Evolutionary conservation across 768 basidiomycete genomes (phyloP).

Genomic region (Clitopilus passeckerianus): DNA sequence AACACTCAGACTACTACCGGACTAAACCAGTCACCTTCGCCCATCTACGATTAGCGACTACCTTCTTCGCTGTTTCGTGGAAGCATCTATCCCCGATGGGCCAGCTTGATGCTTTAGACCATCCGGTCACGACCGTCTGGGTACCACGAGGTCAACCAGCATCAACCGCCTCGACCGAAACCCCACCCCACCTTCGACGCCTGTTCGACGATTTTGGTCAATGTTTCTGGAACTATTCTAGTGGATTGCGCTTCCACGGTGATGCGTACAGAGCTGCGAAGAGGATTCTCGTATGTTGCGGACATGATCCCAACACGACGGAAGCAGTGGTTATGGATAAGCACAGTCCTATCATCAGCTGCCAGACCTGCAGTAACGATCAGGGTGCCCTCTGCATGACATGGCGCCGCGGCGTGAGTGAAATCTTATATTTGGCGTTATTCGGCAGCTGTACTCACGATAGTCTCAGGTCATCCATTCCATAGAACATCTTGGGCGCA

Average conservation of each 20-base stretch:
- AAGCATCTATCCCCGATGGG: conserved; percentile 10
- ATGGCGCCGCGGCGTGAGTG: conserved; percentile 13
- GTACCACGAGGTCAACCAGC: conserved; percentile 6
- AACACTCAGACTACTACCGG: conserved; percentile 5
- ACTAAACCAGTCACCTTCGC: background rate
- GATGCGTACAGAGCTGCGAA: conserved; percentile 12
- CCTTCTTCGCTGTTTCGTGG: conserved; percentile 14
- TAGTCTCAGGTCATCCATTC: background rate
- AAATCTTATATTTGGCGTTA: background rate
- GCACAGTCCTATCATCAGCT: conserved; percentile 18
- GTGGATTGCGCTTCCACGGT: conserved; percentile 13
- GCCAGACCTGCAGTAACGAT: conserved; percentile 12
- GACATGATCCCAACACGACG: conserved; percentile 17
- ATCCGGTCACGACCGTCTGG: conserved; percentile 11
- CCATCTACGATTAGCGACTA: conserved; percentile 20
- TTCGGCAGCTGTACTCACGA: background rate
- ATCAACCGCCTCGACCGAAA: conserved; percentile 2
- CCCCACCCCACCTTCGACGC: conserved; percentile 2
- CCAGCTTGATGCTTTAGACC: conserved; percentile 11
- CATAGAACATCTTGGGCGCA: conserved; percentile 2
- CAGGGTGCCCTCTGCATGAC: conserved; percentile 16
- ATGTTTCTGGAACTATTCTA: conserved; percentile 16
- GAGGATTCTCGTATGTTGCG: conserved; percentile 11
- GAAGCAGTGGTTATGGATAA: conserved; percentile 19
- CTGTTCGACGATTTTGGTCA: conserved; percentile 17